phyloP scores from a whole-genome alignment of 352 stramenopile genomes.

The Pythium dissotocum region DNA sequence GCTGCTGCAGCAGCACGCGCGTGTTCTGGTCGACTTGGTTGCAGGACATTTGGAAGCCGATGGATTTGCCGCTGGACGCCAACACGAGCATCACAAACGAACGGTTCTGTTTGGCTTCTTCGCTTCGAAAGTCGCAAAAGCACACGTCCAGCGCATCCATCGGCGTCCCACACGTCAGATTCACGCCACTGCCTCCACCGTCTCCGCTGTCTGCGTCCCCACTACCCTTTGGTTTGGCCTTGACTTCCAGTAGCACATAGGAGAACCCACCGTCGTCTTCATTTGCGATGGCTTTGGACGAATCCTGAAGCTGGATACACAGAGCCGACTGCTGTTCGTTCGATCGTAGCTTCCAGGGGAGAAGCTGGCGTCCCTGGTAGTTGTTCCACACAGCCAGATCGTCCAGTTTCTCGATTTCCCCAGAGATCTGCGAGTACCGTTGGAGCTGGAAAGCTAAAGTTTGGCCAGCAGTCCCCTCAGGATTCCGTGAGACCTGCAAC shows the following conservation, averaged over 20 bases:
- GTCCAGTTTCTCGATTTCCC: conserved; percentile 46
- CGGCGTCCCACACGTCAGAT: conserved; percentile 35
- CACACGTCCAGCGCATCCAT: conserved; percentile 63
- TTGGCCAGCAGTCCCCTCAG: conserved; percentile 12
- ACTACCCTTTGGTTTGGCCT: conserved; percentile 10
- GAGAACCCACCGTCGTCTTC: conserved; percentile 31
- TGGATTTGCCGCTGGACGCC: conserved; percentile 44
- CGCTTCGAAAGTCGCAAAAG: conserved; percentile 37
- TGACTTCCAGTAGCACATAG: conserved; percentile 52
- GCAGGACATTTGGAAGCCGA: conserved; percentile 48
- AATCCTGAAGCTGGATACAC: conserved; percentile 54
- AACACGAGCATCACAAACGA: conserved; percentile 56
- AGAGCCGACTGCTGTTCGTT: conserved; percentile 45
- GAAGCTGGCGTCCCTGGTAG: conserved; percentile 43
- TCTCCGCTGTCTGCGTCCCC: not conserved
- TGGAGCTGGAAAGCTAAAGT: conserved; percentile 44
- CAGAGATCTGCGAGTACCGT: conserved; percentile 49
- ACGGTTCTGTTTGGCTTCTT: conserved; percentile 20
- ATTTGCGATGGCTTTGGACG: not conserved
- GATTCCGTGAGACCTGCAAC: conserved; percentile 41
- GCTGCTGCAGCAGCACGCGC: conserved; percentile 39
- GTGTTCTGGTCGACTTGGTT: conserved; percentile 37
- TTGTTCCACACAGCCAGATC: conserved; percentile 59
- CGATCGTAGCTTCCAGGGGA: conserved; percentile 47
- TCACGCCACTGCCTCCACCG: conserved; percentile 4